Conservation (phyloP, 805 yeast species). For the Torulaspora delbrueckii region DNA sequence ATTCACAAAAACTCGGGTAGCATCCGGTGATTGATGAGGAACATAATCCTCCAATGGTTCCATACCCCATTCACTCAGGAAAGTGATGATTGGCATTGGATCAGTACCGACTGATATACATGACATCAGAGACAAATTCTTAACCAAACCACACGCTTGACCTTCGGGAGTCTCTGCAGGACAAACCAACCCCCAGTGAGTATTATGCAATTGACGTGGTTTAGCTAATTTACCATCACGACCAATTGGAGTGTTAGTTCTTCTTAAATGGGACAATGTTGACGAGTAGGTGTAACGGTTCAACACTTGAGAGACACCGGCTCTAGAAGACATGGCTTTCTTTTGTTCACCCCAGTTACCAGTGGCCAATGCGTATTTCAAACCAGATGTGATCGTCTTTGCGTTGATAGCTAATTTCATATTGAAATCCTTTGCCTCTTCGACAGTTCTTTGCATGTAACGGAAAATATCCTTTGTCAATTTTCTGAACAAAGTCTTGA, state of each 20-base stretch:
- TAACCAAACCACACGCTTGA: conserved; percentile 99
- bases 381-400: conserved; percentile 93
- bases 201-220: conserved; percentile 97
- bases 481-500: conserved; percentile 90
- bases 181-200: conserved; percentile 99
- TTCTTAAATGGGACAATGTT: conserved; percentile 96
- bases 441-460: conserved; percentile 98
- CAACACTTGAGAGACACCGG: conserved; percentile 98
- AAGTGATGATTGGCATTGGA: conserved; percentile 89
- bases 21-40: conserved; percentile 85
- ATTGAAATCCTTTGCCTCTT: conserved; percentile 94
- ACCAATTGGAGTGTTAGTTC: conserved; percentile 99
- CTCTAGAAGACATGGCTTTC: conserved; percentile 97
- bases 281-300: conserved; percentile 97
- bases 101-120: conserved; percentile 97
- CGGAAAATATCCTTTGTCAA: conserved; percentile 94
- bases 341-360: conserved; percentile 99
- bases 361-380: conserved; percentile 95
- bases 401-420: conserved; percentile 95
- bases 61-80: conserved; percentile 98
- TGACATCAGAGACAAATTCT: conserved; percentile 92
- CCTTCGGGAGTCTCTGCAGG: conserved; percentile 99
- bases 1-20: conserved; percentile 91
- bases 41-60: conserved; percentile 95
- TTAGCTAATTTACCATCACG: conserved; percentile 98